Evolutionary conservation across 306 rosid genomes (phyloP).

Genomic region (Medicago lupulina): DNA sequence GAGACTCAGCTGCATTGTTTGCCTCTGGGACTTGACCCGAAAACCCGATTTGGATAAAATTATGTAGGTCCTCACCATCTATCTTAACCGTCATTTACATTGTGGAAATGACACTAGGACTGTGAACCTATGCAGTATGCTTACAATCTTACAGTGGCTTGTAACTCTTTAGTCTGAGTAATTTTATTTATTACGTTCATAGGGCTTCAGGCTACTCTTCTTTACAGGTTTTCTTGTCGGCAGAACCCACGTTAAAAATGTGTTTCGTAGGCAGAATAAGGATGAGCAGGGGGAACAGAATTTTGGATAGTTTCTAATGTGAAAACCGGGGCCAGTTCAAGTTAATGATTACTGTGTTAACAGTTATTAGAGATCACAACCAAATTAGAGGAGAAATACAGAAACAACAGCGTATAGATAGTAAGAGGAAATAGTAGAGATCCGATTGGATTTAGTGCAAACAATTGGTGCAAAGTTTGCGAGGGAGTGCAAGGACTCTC

Average conservation of each 20-base stretch:
- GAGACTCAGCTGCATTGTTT: constrained; percentile 8
- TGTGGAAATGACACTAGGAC: constrained; percentile 5
- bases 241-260: constrained; percentile 19
- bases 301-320: constrained; percentile 8
- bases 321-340: constrained; percentile 22
- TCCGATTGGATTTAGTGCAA: constrained; percentile 9
- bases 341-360: neutral
- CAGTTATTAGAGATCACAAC: constrained; percentile 12
- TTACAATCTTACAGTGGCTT: constrained; percentile 24
- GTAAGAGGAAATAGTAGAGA: constrained; percentile 31
- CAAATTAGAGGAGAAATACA: constrained; percentile 1
- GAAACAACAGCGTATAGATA: neutral
- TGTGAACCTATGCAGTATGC: constrained; percentile 19
- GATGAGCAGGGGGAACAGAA: neutral
- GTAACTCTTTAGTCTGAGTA: constrained; percentile 12
- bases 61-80: constrained; percentile 9
- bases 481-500: constrained; percentile 8
- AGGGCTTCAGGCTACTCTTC: constrained; percentile 23
- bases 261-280: constrained; percentile 16
- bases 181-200: constrained; percentile 19
- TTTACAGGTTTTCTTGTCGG: constrained; percentile 31
- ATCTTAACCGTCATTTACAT: constrained; percentile 18
- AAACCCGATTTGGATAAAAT: constrained; percentile 21
- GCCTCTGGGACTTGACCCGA: neutral
- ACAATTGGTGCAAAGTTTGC: neutral